Evolutionary conservation across 805 yeast species (phyloP).

Genomic region (Saccharomycopsis oosterbeekiorum): DNA sequence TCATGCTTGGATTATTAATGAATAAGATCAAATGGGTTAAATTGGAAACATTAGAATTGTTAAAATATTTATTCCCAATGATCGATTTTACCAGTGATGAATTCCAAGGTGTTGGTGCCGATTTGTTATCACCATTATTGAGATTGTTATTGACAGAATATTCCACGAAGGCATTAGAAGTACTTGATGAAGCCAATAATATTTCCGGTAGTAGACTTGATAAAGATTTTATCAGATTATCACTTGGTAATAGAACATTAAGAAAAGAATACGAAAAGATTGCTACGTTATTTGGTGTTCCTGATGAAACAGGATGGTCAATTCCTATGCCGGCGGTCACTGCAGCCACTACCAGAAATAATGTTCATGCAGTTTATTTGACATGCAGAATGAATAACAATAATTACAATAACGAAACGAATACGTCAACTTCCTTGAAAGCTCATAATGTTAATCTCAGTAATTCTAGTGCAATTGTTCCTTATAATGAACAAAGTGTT

Average conservation of each 20-base stretch:
- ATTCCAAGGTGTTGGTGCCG: slow-evolving; percentile 89
- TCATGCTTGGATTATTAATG: slow-evolving; percentile 67
- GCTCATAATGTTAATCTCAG: slow-evolving; percentile 24
- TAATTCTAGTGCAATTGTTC: slow-evolving; percentile 29
- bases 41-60: slow-evolving; percentile 63
- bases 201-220: slow-evolving; percentile 90
- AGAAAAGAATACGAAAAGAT: slow-evolving; percentile 77
- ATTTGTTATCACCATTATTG: slow-evolving; percentile 80
- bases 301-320: slow-evolving; percentile 90
- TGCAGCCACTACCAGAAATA: slow-evolving; percentile 80
- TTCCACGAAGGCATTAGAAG: slow-evolving; percentile 84
- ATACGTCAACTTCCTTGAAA: slow-evolving; percentile 26
- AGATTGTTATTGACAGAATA: slow-evolving; percentile 68
- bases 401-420: slow-evolving; percentile 24
- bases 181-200: slow-evolving; percentile 70
- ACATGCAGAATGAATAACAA: slow-evolving; percentile 40
- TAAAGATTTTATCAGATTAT: slow-evolving; percentile 83
- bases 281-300: slow-evolving; percentile 88
- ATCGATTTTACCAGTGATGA: slow-evolving; percentile 71
- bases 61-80: slow-evolving; percentile 65
- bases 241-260: slow-evolving; percentile 72
- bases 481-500: slow-evolving; percentile 9
- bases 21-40: slow-evolving; percentile 76
- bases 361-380: slow-evolving; percentile 90
- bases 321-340: slow-evolving; percentile 91